phyloP scores from a whole-genome alignment of 2,329 filamentous ascomycete genomes.

The Biscogniauxia sp. region DNA sequence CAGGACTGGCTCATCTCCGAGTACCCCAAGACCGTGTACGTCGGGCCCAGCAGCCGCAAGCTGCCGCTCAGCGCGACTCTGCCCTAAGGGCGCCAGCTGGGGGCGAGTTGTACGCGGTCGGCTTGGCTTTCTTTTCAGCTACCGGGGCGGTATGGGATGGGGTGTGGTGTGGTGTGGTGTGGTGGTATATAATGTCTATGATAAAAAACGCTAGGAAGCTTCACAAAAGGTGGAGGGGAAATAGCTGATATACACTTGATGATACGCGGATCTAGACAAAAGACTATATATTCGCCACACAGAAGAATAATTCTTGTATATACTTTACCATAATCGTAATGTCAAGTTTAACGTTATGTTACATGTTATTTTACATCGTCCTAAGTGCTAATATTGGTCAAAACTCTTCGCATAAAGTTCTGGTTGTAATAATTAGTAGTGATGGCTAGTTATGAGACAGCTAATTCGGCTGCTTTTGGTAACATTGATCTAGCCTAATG shows the following conservation, averaged over 20 bases:
- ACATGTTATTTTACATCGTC: background rate
- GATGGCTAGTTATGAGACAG: background rate
- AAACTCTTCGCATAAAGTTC: background rate
- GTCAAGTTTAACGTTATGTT: background rate
- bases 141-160: background rate
- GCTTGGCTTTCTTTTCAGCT: background rate
- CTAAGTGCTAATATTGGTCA: background rate
- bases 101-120: background rate
- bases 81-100: constrained; percentile 12
- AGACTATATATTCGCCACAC: background rate
- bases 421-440: background rate
- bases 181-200: background rate
- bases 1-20: constrained; percentile 79
- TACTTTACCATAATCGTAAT: background rate
- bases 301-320: background rate
- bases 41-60: constrained; percentile 56
- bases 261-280: background rate
- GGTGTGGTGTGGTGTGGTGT: background rate
- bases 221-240: no score
- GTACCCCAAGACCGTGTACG: constrained; percentile 51
- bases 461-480: background rate
- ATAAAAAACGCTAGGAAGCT: no score
- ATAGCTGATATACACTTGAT: no score
- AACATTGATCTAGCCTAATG: no score
- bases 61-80: constrained; percentile 42